These are phyloP conservation scores for Alternaria sp. DNA, from an alignment of 2,329 filamentous ascomycete species.

Conservation along the genomic window DNA sequence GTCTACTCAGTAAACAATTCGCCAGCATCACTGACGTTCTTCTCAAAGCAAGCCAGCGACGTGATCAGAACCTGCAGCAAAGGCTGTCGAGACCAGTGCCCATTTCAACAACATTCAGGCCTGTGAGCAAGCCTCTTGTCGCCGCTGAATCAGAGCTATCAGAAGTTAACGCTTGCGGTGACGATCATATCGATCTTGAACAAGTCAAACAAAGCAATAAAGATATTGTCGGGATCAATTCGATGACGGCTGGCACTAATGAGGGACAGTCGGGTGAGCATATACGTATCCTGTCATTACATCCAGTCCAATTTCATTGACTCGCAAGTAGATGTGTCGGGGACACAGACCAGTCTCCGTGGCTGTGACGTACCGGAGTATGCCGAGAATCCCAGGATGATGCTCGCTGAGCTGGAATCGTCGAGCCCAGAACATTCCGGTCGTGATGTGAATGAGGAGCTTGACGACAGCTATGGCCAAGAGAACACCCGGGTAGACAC, in stretches of 20 bases:
- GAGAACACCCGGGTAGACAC: neutral
- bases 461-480: neutral
- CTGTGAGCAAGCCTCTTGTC: neutral
- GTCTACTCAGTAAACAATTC: slow-evolving; percentile 24
- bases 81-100: neutral
- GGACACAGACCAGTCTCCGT: neutral
- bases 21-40: slow-evolving; percentile 28
- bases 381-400: slow-evolving; percentile 3
- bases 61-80: slow-evolving; percentile 15
- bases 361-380: neutral
- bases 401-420: slow-evolving; percentile 16
- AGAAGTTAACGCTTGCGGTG: neutral
- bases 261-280: neutral
- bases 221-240: neutral
- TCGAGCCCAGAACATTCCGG: neutral
- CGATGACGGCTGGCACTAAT: neutral
- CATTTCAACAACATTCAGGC: neutral
- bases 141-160: neutral
- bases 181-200: neutral
- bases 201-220: neutral
- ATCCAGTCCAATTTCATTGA: neutral
- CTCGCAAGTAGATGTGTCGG: neutral
- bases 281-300: neutral
- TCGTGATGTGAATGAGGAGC: neutral
- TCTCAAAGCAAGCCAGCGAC: slow-evolving; percentile 21